phyloP scores from a whole-genome alignment of 257 asterid genomes.

The Solanum dulcamara region DNA sequence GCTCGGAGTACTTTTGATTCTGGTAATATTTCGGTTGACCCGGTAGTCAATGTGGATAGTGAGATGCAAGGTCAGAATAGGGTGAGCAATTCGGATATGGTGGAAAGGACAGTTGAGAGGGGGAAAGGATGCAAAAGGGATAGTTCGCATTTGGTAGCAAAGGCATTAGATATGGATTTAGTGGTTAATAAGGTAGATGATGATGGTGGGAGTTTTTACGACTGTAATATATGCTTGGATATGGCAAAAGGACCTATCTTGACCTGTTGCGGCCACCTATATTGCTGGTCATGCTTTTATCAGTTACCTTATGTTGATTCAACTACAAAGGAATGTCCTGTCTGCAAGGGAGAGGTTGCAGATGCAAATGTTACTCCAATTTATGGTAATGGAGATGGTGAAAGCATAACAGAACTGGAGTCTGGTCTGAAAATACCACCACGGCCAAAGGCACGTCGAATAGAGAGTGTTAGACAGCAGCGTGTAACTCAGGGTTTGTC shows the following conservation, averaged over 20 bases:
- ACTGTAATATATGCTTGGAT: constrained; percentile 32
- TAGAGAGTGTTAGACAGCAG: constrained; percentile 43
- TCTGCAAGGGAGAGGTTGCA: constrained; percentile 45
- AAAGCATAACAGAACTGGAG: constrained; percentile 13
- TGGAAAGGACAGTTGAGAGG: constrained; percentile 23
- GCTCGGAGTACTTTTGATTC: constrained; percentile 22
- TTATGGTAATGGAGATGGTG: constrained; percentile 33
- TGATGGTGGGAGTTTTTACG: constrained; percentile 33
- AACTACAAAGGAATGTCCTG: constrained; percentile 40
- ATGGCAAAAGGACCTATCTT: constrained; percentile 38
- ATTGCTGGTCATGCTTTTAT: constrained; percentile 51
- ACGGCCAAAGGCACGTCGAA: constrained; percentile 42
- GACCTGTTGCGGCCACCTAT: constrained; percentile 52
- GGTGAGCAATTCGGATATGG: constrained; percentile 2
- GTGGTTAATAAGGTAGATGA: constrained; percentile 39
- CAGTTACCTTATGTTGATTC: constrained; percentile 37
- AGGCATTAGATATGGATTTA: constrained; percentile 51
- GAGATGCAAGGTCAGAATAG: constrained; percentile 20
- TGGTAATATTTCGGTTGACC: constrained; percentile 13
- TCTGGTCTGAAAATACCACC: constrained; percentile 32
- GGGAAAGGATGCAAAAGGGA: constrained; percentile 48
- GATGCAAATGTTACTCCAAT: constrained; percentile 32
- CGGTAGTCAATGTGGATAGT: constrained; percentile 8
- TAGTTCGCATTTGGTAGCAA: constrained; percentile 68
- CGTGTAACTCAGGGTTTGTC: constrained; percentile 20